Evolutionary conservation across 176 grass and related monocot genomes (phyloP).

Genomic region (Cenchrus americanus): DNA sequence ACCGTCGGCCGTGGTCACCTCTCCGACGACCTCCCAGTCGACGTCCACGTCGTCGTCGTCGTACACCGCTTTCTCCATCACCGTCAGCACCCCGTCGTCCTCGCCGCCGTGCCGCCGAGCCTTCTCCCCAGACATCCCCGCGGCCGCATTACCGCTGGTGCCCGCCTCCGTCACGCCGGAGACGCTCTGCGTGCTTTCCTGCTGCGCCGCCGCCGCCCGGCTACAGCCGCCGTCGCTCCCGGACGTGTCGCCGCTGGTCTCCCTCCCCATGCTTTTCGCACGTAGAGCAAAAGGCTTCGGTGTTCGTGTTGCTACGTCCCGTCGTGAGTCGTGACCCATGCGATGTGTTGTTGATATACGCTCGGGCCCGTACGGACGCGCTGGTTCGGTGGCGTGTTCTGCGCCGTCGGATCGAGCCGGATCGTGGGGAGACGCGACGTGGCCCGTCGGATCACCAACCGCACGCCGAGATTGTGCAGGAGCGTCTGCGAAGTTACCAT

Average conservation of each 20-base stretch:
- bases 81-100: neutral
- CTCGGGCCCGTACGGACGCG: neutral
- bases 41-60: neutral
- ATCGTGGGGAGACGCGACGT: neutral
- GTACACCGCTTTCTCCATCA: neutral
- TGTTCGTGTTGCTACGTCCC: neutral
- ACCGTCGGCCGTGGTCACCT: neutral
- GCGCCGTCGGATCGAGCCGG: slow-evolving; percentile 18
- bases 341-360: neutral
- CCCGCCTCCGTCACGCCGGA: slow-evolving; percentile 33
- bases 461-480: neutral
- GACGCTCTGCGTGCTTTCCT: neutral
- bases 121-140: neutral
- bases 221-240: neutral
- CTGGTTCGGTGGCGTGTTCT: neutral
- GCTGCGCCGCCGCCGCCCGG: neutral
- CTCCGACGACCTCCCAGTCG: neutral
- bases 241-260: slow-evolving; percentile 4
- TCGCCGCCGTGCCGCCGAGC: neutral
- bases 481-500: neutral
- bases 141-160: neutral
- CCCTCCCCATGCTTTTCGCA: neutral
- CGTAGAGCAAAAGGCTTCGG: neutral
- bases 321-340: too few relatives aligned
- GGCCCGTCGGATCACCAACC: neutral